Base-by-base conservation (phyloP, 768 basidiomycete genomes). In the Agaricus blazei region DNA sequence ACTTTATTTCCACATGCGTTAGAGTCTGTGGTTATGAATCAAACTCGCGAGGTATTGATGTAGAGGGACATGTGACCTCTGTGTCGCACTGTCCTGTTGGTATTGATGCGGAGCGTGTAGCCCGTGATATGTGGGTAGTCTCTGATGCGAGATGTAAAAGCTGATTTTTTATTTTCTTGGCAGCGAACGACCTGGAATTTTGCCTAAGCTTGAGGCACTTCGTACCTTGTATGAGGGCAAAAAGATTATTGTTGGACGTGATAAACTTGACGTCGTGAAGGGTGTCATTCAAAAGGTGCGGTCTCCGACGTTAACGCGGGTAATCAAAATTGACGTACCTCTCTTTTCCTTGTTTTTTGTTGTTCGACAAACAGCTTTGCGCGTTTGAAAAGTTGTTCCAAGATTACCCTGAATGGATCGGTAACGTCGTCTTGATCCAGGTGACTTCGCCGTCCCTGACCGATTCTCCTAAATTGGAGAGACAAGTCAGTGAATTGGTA, bases 261-360 rank as follows among this genome's bases (percentile, higher is more conserved):
- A 99, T 71, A 99, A 99, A 75, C 80, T 98, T 41, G 96, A 98
- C 64, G 91, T 94, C n/a, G 94, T 97, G 63, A 98, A 98, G 74
- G 96, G 96, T 43, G 91, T 99, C 24, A 73, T 98, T 60, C 95
- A 98, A 73, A 99, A 99, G 83, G 88, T 85, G 40, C 12, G 64
- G 28, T 9, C 28, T 34, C 43, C 9, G 53, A 3, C 43, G 41
- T 31, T 7, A 48, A 23, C 14, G 11, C 29, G 15, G 23, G 37
- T 43, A 46, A 52, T 9, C 40, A 7, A 45, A 40, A n/a, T n/a
- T 44, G 49, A 47, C 50, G 48, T 4, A 34, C 3, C 34, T 31
- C 19, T 7, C 34, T 49, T 27, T 48, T 2, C 43, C 55, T 31
- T 26, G n/a, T 34, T 19, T 19, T 19, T 19, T 19, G 19, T 19